Conservation (phyloP, 495 filamentous ascomycete species). For the Penicillium ochrochloron region DNA sequence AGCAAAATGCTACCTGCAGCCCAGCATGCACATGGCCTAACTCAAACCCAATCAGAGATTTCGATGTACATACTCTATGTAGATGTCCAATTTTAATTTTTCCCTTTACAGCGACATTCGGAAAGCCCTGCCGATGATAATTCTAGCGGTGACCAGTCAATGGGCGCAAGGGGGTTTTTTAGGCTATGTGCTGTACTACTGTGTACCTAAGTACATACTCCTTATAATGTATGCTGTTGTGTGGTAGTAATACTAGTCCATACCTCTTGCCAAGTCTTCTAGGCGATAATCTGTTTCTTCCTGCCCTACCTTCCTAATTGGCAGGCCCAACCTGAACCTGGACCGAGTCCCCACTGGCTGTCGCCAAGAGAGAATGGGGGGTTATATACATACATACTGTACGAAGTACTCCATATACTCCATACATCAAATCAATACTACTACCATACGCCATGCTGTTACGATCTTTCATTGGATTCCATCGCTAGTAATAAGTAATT, state of each 20-base stretch:
- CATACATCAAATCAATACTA: not conserved
- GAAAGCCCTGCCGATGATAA: not conserved
- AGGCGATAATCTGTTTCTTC: not conserved
- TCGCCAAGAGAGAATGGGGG: not conserved
- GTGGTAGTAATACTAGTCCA: not conserved
- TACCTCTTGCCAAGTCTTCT: not conserved
- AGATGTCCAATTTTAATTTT: not conserved
- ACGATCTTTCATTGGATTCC: not conserved
- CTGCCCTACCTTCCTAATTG: constrained; percentile 1
- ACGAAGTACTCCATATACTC: not conserved
- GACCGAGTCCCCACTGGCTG: not conserved
- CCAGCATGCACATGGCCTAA: constrained; percentile 5
- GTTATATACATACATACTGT: not conserved
- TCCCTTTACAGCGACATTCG: not conserved
- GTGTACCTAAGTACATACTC: no score
- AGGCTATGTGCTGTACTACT: no score
- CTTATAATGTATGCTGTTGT: not conserved
- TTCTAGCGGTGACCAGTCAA: constrained; percentile 3
- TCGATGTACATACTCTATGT: no score
- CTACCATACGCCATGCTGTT: not conserved
- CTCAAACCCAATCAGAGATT: not conserved
- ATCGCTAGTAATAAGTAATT: constrained; percentile 1
- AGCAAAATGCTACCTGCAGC: constrained; percentile 2
- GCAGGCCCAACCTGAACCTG: not conserved
- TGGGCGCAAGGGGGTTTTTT: not conserved